Base-by-base conservation (phyloP, 2,329 filamentous ascomycete genomes). In the Lachnellula subtilissima region DNA sequence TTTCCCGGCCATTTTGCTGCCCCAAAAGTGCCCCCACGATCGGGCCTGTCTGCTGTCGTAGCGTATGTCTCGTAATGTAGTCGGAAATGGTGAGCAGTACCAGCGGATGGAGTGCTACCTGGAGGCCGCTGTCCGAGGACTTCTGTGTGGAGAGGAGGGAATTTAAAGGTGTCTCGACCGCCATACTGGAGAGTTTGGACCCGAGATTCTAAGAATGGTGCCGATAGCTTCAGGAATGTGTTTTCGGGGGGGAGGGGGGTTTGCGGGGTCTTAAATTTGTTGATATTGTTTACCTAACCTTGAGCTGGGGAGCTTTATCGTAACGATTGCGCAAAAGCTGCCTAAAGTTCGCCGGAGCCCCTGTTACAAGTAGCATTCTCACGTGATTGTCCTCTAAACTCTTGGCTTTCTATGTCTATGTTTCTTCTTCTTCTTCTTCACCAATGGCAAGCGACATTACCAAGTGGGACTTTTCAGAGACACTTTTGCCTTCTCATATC, bases 61-160 rank as follows among this genome's bases (percentile, higher is more conserved):
- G 80, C 1, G 87, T 89, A 72, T 96, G 92, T 58, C 94, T 85
- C 56, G 93, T 96, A 71, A 97, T 91, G 72, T 96, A 95, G 73
- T 99, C 94, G 65, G 93, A 96, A 67, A 99, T 94, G 62, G 89
- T 95, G 74, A 99, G 89, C 63, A 97, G 87, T 52, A 96, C 92
- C 49, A 99, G 86, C 25, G 94, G 94, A 69, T 99, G 94, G 17
- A 99, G 84, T 65, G 91, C 85, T 54, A 91, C 84, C 62, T 91
- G 87, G 46, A 95, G 83, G 50, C 85, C 84, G 19, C 86, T 87
- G 50, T 68, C 68, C 11, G 82, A 81, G 63, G 84, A 80, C 72
- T 85, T 87, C 67, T 84, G 80, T 56, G 78, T 79, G 5, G 86
- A 89, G 48, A 91, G 70, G 59, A 89, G 78, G 52, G 84, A 76